These are phyloP conservation scores for Chaetothyriales sp. DNA, from an alignment of 2,329 filamentous ascomycete species.

Conservation along the genomic window DNA sequence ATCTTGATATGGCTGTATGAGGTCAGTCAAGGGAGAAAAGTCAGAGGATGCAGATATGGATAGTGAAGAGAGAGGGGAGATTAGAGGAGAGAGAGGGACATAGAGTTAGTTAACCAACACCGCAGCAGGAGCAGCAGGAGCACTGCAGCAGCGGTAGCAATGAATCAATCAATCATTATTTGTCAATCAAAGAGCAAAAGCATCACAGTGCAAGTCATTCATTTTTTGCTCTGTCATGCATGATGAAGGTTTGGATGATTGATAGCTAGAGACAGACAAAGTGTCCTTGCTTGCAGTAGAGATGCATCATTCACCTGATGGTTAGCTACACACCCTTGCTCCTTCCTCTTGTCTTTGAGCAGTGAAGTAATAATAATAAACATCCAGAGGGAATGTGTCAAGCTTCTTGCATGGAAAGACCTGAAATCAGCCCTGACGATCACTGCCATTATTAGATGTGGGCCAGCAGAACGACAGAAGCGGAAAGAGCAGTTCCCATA, in stretches of 20 bases:
- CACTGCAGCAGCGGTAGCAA: neutral
- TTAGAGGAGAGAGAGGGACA: neutral
- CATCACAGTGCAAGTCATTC: neutral
- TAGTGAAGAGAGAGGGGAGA: neutral
- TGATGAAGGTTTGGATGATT: neutral
- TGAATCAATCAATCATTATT: neutral
- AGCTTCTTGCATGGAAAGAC: no score
- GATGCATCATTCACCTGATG: neutral
- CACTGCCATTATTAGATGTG: no score
- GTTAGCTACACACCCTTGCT: neutral
- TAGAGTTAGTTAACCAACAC: no score
- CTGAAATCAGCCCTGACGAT: no score
- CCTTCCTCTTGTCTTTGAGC: neutral
- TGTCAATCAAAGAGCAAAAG: neutral
- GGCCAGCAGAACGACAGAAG: no score
- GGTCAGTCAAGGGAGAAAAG: neutral
- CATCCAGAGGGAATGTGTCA: neutral
- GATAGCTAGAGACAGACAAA: neutral
- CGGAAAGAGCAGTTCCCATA: no score
- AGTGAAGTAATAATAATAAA: neutral
- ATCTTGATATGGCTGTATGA: conserved; percentile 22
- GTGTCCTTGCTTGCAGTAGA: neutral
- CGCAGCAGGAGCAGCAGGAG: neutral
- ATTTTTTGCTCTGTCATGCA: no score
- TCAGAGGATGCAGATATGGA: neutral